Conservation (phyloP, 1,139 yeast species). For the Geotrichum citri-aurantii region DNA sequence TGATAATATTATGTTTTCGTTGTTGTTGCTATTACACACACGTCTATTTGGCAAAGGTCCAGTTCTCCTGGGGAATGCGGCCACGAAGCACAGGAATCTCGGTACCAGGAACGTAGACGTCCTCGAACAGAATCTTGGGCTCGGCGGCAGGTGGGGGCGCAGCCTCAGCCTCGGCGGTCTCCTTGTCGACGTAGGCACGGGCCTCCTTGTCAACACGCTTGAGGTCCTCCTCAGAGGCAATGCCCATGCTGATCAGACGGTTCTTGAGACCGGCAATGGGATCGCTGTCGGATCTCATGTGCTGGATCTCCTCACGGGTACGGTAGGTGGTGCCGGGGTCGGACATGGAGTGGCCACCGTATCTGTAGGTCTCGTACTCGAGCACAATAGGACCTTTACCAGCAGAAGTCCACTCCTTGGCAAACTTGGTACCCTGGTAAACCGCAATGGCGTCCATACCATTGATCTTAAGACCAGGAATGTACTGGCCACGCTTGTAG, state of each 20-base stretch:
- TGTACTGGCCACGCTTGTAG: slow-evolving; percentile 98
- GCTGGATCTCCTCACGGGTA: slow-evolving; percentile 99
- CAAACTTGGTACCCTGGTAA: slow-evolving; percentile 93
- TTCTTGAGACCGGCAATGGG: slow-evolving; percentile 96
- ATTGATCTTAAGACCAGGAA: slow-evolving; percentile 95
- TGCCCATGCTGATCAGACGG: slow-evolving; percentile 69
- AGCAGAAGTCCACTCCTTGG: slow-evolving; percentile 88
- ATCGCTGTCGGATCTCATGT: slow-evolving; percentile 97
- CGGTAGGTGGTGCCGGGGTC: slow-evolving; percentile 99
- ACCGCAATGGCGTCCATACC: slow-evolving; percentile 97
- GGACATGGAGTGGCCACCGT: slow-evolving; percentile 99
- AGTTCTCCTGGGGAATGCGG: slow-evolving; percentile 80
- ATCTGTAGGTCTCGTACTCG: slow-evolving; percentile 97
- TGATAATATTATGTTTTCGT: too few species aligned
- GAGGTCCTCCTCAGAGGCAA: slow-evolving; percentile 91
- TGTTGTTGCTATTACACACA: too few species aligned
- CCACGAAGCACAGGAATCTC: slow-evolving; percentile 94
- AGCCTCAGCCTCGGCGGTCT: slow-evolving; percentile 88
- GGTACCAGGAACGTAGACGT: slow-evolving; percentile 91
- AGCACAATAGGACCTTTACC: slow-evolving; percentile 96
- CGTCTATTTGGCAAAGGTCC: slow-evolving; percentile 26
- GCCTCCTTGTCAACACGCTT: slow-evolving; percentile 93
- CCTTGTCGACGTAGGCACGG: slow-evolving; percentile 90
- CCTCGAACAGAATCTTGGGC: slow-evolving; percentile 91
- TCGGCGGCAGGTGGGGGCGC: slow-evolving; percentile 94